A percentile compares a stretch with the other conserved stretches of the same genome.
phyloP scores from a whole-genome alignment of 2,329 filamentous ascomycete species.

The Bipolaris gigantea region DNA sequence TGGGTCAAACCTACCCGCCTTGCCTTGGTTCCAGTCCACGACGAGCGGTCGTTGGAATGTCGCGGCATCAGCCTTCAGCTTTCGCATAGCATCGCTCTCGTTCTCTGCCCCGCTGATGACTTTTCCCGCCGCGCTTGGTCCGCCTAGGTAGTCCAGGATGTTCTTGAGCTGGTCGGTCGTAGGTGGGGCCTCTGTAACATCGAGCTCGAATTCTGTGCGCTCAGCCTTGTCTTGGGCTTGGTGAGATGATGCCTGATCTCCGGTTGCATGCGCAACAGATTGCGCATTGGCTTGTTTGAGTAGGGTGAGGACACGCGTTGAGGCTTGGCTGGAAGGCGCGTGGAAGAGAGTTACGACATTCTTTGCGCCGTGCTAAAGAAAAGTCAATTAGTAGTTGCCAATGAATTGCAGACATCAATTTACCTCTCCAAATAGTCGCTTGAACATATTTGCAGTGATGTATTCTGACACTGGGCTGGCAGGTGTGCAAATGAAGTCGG shows the following conservation, averaged over 20 bases:
- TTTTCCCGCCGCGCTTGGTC: constrained; percentile 57
- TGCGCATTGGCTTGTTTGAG: constrained; percentile 79
- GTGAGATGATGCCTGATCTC: constrained; percentile 73
- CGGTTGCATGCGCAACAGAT: constrained; percentile 67
- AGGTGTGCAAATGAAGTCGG: constrained; percentile 15
- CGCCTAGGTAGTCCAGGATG: constrained; percentile 80
- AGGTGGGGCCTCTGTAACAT: constrained; percentile 77
- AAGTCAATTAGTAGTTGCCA: constrained; percentile 18
- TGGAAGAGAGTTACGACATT: constrained; percentile 98
- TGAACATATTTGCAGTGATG: constrained; percentile 45
- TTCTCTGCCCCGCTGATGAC: constrained; percentile 75
- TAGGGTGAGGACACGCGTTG: constrained; percentile 70
- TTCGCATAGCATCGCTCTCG: constrained; percentile 76
- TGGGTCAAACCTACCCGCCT: constrained; percentile 58
- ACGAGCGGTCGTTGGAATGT: constrained; percentile 78
- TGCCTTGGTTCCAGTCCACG: constrained; percentile 94
- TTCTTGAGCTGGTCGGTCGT: constrained; percentile 81
- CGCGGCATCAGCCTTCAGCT: constrained; percentile 69
- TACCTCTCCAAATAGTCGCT: constrained; percentile 53
- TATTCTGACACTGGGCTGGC: constrained; percentile 4
- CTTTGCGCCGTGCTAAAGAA: constrained; percentile 50
- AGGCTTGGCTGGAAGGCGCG: constrained; percentile 73
- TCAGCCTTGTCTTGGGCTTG: constrained; percentile 60
- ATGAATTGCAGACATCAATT: neutral
- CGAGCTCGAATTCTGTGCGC: constrained; percentile 78